Evolutionary conservation across 371 early-diverging fungal species (phyloP).

Genomic region (Apophysomyces ossiformis): DNA sequence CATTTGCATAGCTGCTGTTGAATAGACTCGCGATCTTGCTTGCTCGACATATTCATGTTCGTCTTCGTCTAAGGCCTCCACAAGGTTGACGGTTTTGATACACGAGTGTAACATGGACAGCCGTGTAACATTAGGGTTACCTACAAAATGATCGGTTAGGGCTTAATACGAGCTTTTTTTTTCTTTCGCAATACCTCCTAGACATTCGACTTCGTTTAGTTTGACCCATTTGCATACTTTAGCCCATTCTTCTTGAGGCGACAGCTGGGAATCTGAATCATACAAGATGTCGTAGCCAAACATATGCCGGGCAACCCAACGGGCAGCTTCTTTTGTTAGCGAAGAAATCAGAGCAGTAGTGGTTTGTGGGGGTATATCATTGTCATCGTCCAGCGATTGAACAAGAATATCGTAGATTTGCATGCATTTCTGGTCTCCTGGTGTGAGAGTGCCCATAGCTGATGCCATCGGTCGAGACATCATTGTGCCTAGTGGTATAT

Average conservation of each 20-base stretch:
- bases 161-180: neutral
- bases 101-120: conserved; percentile 37
- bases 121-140: conserved; percentile 26
- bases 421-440: conserved; percentile 36
- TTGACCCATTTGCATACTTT: conserved; percentile 47
- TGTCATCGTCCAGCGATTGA: conserved; percentile 22
- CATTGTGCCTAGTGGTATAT: neutral
- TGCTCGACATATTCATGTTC: conserved; percentile 21
- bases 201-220: conserved; percentile 40
- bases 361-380: conserved; percentile 16
- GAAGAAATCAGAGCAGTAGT: neutral
- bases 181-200: conserved; percentile 29
- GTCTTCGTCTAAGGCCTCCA: conserved; percentile 42
- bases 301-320: conserved; percentile 34
- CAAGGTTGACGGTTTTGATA: conserved; percentile 43
- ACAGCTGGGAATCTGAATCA: conserved; percentile 21
- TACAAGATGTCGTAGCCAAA: conserved; percentile 45
- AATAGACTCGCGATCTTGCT: conserved; percentile 38
- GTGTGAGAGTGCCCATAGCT: conserved; percentile 21
- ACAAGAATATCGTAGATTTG: conserved; percentile 35
- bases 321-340: conserved; percentile 28
- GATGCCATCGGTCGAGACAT: conserved; percentile 9
- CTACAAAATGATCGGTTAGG: conserved; percentile 1
- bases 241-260: conserved; percentile 37
- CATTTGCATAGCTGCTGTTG: conserved; percentile 47